Conservation (phyloP, 2,329 filamentous ascomycete species). For the Aspergillus sp. region DNA sequence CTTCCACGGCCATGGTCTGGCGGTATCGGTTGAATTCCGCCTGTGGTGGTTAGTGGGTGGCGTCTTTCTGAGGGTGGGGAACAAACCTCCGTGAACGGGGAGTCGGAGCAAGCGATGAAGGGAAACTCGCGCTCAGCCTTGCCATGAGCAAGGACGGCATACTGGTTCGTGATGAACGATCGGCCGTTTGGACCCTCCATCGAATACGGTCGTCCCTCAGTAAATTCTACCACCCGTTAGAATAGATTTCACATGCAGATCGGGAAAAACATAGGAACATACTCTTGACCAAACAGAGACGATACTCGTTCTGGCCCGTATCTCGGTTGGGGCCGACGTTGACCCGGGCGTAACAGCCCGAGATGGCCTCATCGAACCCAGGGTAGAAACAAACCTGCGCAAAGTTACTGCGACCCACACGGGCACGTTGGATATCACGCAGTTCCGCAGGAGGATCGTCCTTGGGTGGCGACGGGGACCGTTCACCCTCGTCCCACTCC, state of each 20-base stretch:
- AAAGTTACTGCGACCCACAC: constrained; percentile 82
- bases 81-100: constrained; percentile 74
- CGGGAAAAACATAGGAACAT: constrained; percentile 25
- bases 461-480: constrained; percentile 52
- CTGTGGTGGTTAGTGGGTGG: constrained; percentile 39
- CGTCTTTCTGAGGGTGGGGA: neutral
- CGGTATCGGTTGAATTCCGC: constrained; percentile 79
- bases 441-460: constrained; percentile 70
- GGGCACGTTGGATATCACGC: constrained; percentile 77
- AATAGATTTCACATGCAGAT: neutral
- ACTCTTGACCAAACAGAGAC: constrained; percentile 87
- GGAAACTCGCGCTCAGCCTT: constrained; percentile 81
- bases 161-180: constrained; percentile 78
- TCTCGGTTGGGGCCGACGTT: constrained; percentile 74
- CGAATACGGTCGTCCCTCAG: constrained; percentile 76
- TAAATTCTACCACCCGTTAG: constrained; percentile 59
- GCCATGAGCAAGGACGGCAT: constrained; percentile 76
- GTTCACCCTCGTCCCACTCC: constrained; percentile 65
- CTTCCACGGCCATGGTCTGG: constrained; percentile 68
- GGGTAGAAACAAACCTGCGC: constrained; percentile 91
- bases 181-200: constrained; percentile 73
- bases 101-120: constrained; percentile 86
- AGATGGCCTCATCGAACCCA: constrained; percentile 77
- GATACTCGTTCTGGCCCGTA: constrained; percentile 74
- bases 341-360: constrained; percentile 80